These are phyloP conservation scores for Dictyostelium firmibasis DNA, from an alignment of 78 protist genomes.

Conservation along the genomic window DNA sequence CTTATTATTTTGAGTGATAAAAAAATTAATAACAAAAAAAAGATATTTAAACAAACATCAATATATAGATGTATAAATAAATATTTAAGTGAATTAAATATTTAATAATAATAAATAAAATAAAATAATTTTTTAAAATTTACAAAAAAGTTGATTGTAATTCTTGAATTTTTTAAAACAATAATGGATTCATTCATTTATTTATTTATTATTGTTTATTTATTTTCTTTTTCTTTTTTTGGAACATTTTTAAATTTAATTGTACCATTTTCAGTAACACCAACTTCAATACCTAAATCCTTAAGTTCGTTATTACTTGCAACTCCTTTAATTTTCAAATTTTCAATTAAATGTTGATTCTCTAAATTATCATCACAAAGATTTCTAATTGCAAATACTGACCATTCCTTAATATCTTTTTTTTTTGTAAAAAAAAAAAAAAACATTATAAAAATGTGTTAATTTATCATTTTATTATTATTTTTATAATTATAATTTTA, in stretches of 20 bases:
- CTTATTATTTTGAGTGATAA: background rate
- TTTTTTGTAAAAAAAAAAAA: too few species aligned
- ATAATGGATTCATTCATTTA: background rate
- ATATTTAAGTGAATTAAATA: too few species aligned
- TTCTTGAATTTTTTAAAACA: background rate
- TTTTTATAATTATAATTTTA: background rate
- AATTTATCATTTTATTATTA: too few species aligned
- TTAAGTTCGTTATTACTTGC: constrained; percentile 41
- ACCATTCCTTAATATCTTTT: constrained; percentile 66
- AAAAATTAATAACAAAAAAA: background rate
- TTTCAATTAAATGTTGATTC: constrained; percentile 33
- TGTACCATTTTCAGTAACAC: constrained; percentile 38
- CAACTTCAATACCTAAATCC: constrained; percentile 21
- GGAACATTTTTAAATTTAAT: constrained; percentile 33
- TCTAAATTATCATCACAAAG: constrained; percentile 49
- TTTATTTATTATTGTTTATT: background rate
- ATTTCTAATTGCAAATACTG: constrained; percentile 69
- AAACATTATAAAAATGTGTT: too few species aligned
- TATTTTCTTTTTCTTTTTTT: constrained; percentile 25
- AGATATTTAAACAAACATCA: background rate
- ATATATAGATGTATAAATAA: background rate
- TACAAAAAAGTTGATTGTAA: too few species aligned
- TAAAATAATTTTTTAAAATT: background rate
- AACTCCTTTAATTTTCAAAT: constrained; percentile 53
- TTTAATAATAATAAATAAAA: too few species aligned